A percentile compares a stretch with the other conserved stretches of the same genome.
Conservation (phyloP, 2,329 filamentous ascomycete genomes). For the Aspergillus clavatus region DNA sequence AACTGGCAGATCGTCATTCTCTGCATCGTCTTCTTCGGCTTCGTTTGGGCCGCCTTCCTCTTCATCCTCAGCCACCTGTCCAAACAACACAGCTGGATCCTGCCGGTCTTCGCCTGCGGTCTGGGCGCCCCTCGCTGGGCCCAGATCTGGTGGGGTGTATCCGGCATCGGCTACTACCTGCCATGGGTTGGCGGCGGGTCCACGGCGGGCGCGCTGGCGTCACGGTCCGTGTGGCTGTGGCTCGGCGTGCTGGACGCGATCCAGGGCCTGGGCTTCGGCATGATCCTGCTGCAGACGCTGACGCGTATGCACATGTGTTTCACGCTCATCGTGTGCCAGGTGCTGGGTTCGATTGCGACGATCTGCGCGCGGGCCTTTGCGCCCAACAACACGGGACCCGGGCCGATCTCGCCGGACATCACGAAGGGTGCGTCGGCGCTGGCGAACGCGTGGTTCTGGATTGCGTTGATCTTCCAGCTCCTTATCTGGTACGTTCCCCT, state of each 20-base stretch:
- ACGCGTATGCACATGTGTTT: conserved; percentile 61
- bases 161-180: conserved; percentile 55
- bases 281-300: conserved; percentile 61
- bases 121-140: conserved; percentile 60
- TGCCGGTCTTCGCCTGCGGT: conserved; percentile 63
- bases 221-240: conserved; percentile 60
- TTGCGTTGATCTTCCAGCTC: conserved; percentile 53
- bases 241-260: conserved; percentile 60
- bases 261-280: conserved; percentile 62
- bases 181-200: conserved; percentile 55
- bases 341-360: conserved; percentile 56
- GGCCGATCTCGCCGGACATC: conserved; percentile 58
- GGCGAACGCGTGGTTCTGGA: conserved; percentile 55
- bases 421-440: conserved; percentile 44
- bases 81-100: conserved; percentile 58
- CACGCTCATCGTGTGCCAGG: conserved; percentile 55
- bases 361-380: conserved; percentile 57
- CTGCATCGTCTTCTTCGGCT: conserved; percentile 43
- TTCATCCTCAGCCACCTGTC: conserved; percentile 50
- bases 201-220: conserved; percentile 51
- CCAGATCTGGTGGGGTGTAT: conserved; percentile 62
- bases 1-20: conserved; percentile 56
- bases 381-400: conserved; percentile 57
- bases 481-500: conserved; percentile 49
- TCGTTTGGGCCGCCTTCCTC: conserved; percentile 50